Base-by-base conservation (phyloP, 2,329 filamentous ascomycete genomes). In the Xylariaceae sp. region DNA sequence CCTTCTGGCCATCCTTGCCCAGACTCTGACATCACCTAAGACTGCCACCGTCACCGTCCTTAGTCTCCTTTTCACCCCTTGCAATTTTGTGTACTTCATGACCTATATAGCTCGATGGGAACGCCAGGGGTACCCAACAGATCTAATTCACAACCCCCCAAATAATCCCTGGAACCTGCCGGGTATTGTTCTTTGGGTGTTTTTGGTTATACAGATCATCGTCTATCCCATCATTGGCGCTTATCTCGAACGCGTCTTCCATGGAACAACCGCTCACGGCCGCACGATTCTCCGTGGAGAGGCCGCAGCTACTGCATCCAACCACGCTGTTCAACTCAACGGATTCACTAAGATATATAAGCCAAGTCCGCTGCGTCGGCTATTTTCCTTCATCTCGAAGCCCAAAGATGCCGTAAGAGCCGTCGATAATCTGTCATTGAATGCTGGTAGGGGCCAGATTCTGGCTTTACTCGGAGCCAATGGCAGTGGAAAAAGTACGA, bases 401-500 rank as follows among this genome's bases (percentile, higher is more conserved):
- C 67, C 72, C 2, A 75, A 74, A n/a, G 77, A 83, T 29, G 81
- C 81, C 0, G 88, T 95, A 1, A 66, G 84, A n/a, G 91, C 91
- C 3, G 89, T 96, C 33, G 76, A 89, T 48, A 73, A 82, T 33
- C 70, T 96, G 29, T 85, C 76, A 41, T 72, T 96, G 38, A 76
- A 78, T 16, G 87, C 88, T 3, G 75, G 79, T 3, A 80, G 82
- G 52, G 91, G 91, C 1, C 85, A 95, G 56, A 95, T 96, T 42
- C 77, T 94, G 60, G 87, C 91, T 2, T 72, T 96, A 0, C 76
- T 96, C 0, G 91, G 91, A 29, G 88, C 90, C 5, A 96, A 96
- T 61, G 91, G 91, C 16, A 89, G 83, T 56, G 91, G 91, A 27
- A 96, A 96, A 64, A 90, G 84, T 43, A 95, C 91, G 0, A 95